Evolutionary conservation across 257 asterid genomes (phyloP).

Genomic region (Penstemon barbatus): DNA sequence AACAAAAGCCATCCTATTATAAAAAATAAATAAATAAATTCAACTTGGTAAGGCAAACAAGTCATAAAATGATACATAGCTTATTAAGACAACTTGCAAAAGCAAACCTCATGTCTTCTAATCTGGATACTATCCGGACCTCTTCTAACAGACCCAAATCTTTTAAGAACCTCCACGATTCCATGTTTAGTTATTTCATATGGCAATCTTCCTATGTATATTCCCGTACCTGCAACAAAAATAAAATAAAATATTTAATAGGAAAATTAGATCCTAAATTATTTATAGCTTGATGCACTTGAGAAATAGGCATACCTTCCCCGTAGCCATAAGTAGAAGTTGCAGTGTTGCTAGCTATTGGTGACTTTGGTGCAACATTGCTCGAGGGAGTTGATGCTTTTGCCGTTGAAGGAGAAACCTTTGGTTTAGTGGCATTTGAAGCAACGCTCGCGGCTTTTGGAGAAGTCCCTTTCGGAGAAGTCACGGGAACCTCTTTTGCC

Average conservation of each 20-base stretch:
- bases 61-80: background rate
- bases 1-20: conserved; percentile 64
- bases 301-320: conserved; percentile 34
- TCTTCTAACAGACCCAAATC: conserved; percentile 51
- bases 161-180: conserved; percentile 39
- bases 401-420: conserved; percentile 14
- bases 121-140: conserved; percentile 43
- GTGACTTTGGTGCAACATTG: conserved; percentile 26
- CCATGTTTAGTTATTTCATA: conserved; percentile 41
- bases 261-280: background rate
- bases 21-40: conserved; percentile 10
- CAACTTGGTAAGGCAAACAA: conserved; percentile 18
- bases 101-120: conserved; percentile 41
- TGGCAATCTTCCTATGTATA: conserved; percentile 57
- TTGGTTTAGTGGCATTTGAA: conserved; percentile 20
- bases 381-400: conserved; percentile 23
- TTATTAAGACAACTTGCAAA: background rate
- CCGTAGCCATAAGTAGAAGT: conserved; percentile 11
- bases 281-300: background rate
- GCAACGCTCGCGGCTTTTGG: conserved; percentile 31
- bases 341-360: conserved; percentile 17
- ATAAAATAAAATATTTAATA: conserved; percentile 3
- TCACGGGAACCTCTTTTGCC: conserved; percentile 34
- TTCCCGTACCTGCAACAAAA: conserved; percentile 34
- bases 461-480: conserved; percentile 33